Percentiles rank a stretch among this genome's conserved stretches.
Evolutionary conservation across 495 filamentous ascomycete genomes (phyloP).

Genomic region (Tuber calosporum): DNA sequence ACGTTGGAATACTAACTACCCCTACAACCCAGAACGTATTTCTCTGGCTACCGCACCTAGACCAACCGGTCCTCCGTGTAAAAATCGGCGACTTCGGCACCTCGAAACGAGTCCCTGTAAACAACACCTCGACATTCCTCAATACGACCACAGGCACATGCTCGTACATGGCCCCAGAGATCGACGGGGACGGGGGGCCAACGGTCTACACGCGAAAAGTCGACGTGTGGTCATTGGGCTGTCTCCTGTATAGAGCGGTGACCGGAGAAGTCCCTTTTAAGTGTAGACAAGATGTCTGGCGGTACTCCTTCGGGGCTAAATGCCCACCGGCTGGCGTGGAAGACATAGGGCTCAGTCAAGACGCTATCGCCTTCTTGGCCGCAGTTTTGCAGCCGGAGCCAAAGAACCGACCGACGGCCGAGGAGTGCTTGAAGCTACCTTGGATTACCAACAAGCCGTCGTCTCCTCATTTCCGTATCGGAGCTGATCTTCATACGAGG

Average conservation of each 20-base stretch:
- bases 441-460: background rate
- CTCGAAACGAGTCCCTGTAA: background rate
- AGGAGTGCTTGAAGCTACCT: background rate
- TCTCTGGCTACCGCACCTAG: background rate
- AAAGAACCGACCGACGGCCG: background rate
- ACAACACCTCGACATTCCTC: background rate
- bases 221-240: slow-evolving; percentile 11
- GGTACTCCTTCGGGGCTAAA: background rate
- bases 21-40: background rate
- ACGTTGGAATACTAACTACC: background rate
- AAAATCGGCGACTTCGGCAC: slow-evolving; percentile 16
- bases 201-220: background rate
- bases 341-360: background rate
- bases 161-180: slow-evolving; percentile 1
- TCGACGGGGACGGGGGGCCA: background rate
- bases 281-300: background rate
- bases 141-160: background rate
- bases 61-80: background rate
- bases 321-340: background rate
- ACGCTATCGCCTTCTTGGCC: background rate
- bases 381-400: background rate
- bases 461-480: background rate
- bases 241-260: background rate
- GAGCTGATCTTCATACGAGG: background rate
- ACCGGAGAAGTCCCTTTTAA: background rate